Evolutionary conservation across 2,329 filamentous ascomycete species (phyloP), one percentile per base, ranked within the genome.

Genomic region (Dichotomopilus funicola): DNA sequence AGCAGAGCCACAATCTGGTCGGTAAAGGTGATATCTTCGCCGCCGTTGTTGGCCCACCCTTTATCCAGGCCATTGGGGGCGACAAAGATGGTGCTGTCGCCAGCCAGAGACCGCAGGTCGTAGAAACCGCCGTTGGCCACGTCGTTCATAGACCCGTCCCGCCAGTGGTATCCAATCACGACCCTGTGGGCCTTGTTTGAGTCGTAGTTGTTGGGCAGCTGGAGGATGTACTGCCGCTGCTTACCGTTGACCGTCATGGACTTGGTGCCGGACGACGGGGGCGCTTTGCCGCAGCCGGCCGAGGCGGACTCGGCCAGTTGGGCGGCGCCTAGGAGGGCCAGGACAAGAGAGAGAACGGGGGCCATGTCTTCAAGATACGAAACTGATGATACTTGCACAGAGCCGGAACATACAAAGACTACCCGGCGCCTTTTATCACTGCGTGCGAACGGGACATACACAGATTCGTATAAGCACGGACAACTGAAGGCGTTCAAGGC

Each of bases 31-130:
- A 75, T 62, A 53, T 76, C 75, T 49, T 74, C 68, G 36, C 73
- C 73, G 54, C 68, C 69, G 6, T 51, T 59, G 65, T 77, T 76
- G 52, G 66, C 73, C 73, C 73, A 76, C n/a, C 74, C 74, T 33
- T 62, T 61, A 56, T 72, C 69, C n/a, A 73, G 59, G 11, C 74
- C 74, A 49, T 76, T 66, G n/a, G 75, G 75, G 1, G 71, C 70
- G 6, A 77, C 68, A 57, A 76, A 74, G 63, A 77, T 75, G 59
- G 73, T 70, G 41, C 59, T 67, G 31, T 63, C 68, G 40, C 71
- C 68, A 1, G 55, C 53, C 12, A 72, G 65, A 5, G 63, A 57
- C 34, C 66, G 66, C 8, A 77, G 66, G 6, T 73, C 72, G 59
- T 76, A 76, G 64, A 70, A 75, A 8, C 43, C 54, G 13, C 69